Conservation (phyloP, 345 rosid species). For the Durio zibethinus region DNA sequence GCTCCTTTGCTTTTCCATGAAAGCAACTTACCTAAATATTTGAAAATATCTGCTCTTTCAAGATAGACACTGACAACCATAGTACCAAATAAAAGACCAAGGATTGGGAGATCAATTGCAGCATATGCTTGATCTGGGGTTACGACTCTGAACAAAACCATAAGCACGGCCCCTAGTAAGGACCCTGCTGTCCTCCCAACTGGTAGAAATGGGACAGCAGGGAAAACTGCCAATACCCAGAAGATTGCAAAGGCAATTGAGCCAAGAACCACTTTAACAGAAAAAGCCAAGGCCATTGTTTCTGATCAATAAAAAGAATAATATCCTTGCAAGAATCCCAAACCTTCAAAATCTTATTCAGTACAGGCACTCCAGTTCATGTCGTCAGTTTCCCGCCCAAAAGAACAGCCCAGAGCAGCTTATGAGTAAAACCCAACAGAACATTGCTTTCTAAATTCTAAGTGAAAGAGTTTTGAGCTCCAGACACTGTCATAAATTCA, state of each 20-base stretch:
- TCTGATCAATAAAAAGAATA: background rate
- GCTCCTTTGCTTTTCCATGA: conserved; percentile 72
- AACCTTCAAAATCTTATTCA: background rate
- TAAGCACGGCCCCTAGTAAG: conserved; percentile 72
- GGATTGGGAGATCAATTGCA: conserved; percentile 75
- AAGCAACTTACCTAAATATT: conserved; percentile 61
- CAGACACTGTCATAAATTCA: background rate
- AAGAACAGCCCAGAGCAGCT: background rate
- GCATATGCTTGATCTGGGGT: conserved; percentile 69
- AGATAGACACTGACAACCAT: conserved; percentile 83
- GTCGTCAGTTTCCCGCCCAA: background rate
- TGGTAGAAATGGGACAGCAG: conserved; percentile 71
- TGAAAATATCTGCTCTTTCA: conserved; percentile 74
- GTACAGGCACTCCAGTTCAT: background rate
- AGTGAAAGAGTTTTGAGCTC: background rate
- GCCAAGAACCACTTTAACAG: conserved; percentile 49
- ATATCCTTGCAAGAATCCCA: background rate
- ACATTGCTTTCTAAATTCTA: background rate
- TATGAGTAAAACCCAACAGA: background rate
- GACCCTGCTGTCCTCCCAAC: conserved; percentile 90
- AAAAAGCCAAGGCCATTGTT: conserved; percentile 62
- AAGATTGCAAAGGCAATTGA: conserved; percentile 61
- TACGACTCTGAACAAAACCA: conserved; percentile 70
- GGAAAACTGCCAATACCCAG: conserved; percentile 83
- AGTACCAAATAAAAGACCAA: conserved; percentile 82